These are phyloP conservation scores for Colletotrichum spaethianum DNA, from an alignment of 2,329 filamentous ascomycete genomes.

Conservation along the genomic window DNA sequence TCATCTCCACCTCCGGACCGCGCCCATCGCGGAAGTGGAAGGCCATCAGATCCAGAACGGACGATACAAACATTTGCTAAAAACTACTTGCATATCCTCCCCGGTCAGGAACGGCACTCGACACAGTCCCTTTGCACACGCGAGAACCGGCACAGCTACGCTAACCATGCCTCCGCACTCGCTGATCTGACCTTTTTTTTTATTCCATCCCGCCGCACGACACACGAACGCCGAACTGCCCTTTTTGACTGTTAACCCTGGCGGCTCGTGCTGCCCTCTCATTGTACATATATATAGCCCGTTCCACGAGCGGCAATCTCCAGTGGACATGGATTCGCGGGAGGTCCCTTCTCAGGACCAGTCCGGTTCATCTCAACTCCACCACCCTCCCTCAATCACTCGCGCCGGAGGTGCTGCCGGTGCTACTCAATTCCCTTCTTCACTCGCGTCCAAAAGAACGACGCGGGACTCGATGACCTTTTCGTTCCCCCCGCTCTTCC, in stretches of 20 bases:
- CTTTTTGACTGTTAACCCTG: slow-evolving; percentile 26
- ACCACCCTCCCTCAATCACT: slow-evolving; percentile 7
- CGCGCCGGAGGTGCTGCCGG: slow-evolving; percentile 11
- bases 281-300: slow-evolving; percentile 34
- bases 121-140: slow-evolving; percentile 10
- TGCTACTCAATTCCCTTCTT: slow-evolving; percentile 37
- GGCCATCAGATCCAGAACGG: slow-evolving; percentile 27
- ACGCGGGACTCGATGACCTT: slow-evolving; percentile 58
- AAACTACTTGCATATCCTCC: slow-evolving; percentile 31
- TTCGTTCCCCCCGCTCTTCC: slow-evolving; percentile 63
- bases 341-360: slow-evolving; percentile 26
- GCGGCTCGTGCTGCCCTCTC: slow-evolving; percentile 21
- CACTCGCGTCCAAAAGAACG: slow-evolving; percentile 33
- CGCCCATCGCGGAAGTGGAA: slow-evolving; percentile 17
- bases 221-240: slow-evolving; percentile 17
- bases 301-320: slow-evolving; percentile 21
- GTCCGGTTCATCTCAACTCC: slow-evolving; percentile 30
- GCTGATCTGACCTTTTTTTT: slow-evolving; percentile 33
- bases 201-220: slow-evolving; percentile 28
- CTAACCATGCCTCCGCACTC: slow-evolving; percentile 38
- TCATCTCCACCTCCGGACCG: slow-evolving; percentile 26
- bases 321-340: slow-evolving; percentile 35
- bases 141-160: slow-evolving; percentile 24
- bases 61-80: slow-evolving; percentile 27
- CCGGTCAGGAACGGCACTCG: slow-evolving; percentile 20